Evolutionary conservation across 176 grass and related monocot genomes (phyloP).

Genomic region (Leersia perrieri): DNA sequence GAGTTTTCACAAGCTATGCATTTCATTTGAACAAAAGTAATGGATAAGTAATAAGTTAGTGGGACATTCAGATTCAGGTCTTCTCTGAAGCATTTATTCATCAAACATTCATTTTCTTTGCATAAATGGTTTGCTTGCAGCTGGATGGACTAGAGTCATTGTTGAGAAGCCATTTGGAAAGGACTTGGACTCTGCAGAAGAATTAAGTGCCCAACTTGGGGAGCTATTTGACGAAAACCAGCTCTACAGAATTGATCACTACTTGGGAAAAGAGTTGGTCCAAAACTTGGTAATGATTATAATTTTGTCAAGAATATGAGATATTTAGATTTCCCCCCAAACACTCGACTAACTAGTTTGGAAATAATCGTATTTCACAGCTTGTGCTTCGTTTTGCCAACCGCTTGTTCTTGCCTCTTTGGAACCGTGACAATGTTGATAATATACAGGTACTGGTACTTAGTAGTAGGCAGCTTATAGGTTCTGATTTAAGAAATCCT

Average conservation of each 20-base stretch:
- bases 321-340: slow-evolving; percentile 12
- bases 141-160: slow-evolving; percentile 89
- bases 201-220: slow-evolving; percentile 81
- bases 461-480: slow-evolving; percentile 13
- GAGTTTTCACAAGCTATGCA: neutral
- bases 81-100: slow-evolving; percentile 11
- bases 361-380: slow-evolving; percentile 42
- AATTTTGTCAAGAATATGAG: slow-evolving; percentile 6
- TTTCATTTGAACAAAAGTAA: neutral
- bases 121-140: slow-evolving; percentile 46
- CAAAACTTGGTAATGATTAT: slow-evolving; percentile 77
- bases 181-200: slow-evolving; percentile 83
- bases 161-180: slow-evolving; percentile 97
- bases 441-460: slow-evolving; percentile 76
- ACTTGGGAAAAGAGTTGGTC: slow-evolving; percentile 93
- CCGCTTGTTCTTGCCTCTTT: slow-evolving; percentile 82
- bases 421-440: slow-evolving; percentile 94
- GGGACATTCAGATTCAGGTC: neutral
- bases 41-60: neutral
- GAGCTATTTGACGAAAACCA: slow-evolving; percentile 85
- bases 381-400: slow-evolving; percentile 96
- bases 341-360: slow-evolving; percentile 31
- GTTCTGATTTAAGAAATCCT: neutral
- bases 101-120: slow-evolving; percentile 17
- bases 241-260: slow-evolving; percentile 93